Conservation (phyloP, 2,329 filamentous ascomycete species). For the Diplodia corticola region DNA sequence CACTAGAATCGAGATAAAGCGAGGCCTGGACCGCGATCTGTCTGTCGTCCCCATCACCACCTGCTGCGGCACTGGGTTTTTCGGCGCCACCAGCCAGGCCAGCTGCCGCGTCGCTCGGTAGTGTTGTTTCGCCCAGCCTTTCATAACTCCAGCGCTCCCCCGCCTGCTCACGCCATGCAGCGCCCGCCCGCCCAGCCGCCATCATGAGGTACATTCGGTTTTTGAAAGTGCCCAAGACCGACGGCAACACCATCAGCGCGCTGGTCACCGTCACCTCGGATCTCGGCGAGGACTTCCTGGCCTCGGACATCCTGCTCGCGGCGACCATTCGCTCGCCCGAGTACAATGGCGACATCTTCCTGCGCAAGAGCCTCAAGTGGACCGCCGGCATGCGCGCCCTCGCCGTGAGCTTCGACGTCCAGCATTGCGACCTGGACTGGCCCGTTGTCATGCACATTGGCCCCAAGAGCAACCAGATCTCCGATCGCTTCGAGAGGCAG, state of each 20-base stretch:
- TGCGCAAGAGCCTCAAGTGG: constrained; percentile 49
- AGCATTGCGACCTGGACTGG: constrained; percentile 40
- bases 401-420: constrained; percentile 45
- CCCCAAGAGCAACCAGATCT: constrained; percentile 30
- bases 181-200: neutral
- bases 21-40: constrained; percentile 7
- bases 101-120: neutral
- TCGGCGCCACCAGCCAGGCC: neutral
- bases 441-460: constrained; percentile 46
- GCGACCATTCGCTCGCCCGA: constrained; percentile 39
- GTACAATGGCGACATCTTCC: constrained; percentile 41
- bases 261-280: constrained; percentile 68
- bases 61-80: neutral
- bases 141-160: neutral
- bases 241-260: constrained; percentile 47
- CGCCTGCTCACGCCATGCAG: neutral
- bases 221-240: constrained; percentile 61
- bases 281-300: constrained; percentile 64
- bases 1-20: neutral
- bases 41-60: neutral
- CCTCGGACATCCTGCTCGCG: constrained; percentile 48
- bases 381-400: constrained; percentile 46
- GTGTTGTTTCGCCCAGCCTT: neutral
- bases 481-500: constrained; percentile 35
- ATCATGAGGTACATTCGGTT: constrained; percentile 63